phyloP scores from a whole-genome alignment of 257 asterid genomes.

The Solanum appendiculatum region DNA sequence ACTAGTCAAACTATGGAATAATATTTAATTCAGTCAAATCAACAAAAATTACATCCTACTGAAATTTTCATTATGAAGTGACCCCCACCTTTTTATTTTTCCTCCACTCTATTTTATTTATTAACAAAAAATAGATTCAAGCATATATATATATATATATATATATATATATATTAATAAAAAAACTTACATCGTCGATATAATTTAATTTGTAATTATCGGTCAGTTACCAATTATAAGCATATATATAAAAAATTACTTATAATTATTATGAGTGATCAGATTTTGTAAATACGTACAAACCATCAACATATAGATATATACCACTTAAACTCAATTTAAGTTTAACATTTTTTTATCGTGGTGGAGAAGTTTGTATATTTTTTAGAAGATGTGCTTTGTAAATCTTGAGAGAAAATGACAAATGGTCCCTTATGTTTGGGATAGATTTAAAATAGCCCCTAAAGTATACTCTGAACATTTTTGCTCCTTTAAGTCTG shows the following conservation, averaged over 20 bases:
- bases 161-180: not conserved
- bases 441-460: not conserved
- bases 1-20: not conserved
- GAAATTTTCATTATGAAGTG: not conserved
- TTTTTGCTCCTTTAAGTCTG: not conserved
- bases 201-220: not conserved
- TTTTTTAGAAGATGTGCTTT: not conserved
- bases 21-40: not conserved
- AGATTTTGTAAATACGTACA: not conserved
- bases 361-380: not conserved
- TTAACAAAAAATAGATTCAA: not conserved
- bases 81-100: not conserved
- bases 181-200: not conserved
- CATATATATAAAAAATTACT: not conserved
- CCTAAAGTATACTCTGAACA: not conserved
- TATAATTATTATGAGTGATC: not conserved
- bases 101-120: not conserved
- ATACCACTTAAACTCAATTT: not conserved
- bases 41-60: not conserved
- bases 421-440: not conserved
- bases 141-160: not conserved
- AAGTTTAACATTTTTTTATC: not conserved
- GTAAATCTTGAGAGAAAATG: not conserved
- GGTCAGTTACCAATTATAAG: not conserved
- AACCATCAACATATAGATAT: not conserved